Evolutionary conservation across 1,284 basidiomycete species (phyloP).

Genomic region (Clitocybe nebularis): DNA sequence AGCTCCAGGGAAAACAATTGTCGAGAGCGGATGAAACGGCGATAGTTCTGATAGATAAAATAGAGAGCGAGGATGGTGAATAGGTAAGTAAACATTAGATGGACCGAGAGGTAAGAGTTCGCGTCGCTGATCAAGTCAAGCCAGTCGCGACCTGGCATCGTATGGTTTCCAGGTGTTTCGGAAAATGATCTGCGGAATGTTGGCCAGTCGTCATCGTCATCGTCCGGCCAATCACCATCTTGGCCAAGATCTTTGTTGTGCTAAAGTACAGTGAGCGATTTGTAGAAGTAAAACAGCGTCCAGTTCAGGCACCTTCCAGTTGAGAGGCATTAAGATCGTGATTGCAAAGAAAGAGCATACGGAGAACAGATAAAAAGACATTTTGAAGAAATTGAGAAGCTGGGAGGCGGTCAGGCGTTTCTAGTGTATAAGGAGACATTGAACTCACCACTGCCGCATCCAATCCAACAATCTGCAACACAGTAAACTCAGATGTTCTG

Average conservation of each 20-base stretch:
- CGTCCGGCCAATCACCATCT: slow-evolving; percentile 52
- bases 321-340: slow-evolving; percentile 84
- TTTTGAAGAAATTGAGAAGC: slow-evolving; percentile 95
- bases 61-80: slow-evolving; percentile 86
- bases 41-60: slow-evolving; percentile 87
- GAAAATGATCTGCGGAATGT: slow-evolving; percentile 20
- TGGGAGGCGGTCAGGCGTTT: slow-evolving; percentile 25
- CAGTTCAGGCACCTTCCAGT: slow-evolving; percentile 64
- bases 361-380: slow-evolving; percentile 88
- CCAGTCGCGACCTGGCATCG: slow-evolving; percentile 52
- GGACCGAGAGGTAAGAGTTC: slow-evolving; percentile 80
- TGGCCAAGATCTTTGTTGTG: slow-evolving; percentile 68
- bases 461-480: slow-evolving; percentile 94
- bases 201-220: slow-evolving; percentile 34
- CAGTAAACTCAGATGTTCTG: slow-evolving; percentile 84
- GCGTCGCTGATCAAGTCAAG: slow-evolving; percentile 84
- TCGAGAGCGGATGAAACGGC: slow-evolving; percentile 85
- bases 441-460: slow-evolving; percentile 81
- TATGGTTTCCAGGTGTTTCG: slow-evolving; percentile 28
- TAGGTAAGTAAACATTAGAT: slow-evolving; percentile 90
- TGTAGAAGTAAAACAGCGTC: background rate
- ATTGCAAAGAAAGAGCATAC: slow-evolving; percentile 80
- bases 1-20: slow-evolving; percentile 93
- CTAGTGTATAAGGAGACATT: background rate
- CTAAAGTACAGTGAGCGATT: slow-evolving; percentile 14